These are phyloP conservation scores for Entamoeba histolytica DNA, from an alignment of 208 protist species.

Conservation along the genomic window DNA sequence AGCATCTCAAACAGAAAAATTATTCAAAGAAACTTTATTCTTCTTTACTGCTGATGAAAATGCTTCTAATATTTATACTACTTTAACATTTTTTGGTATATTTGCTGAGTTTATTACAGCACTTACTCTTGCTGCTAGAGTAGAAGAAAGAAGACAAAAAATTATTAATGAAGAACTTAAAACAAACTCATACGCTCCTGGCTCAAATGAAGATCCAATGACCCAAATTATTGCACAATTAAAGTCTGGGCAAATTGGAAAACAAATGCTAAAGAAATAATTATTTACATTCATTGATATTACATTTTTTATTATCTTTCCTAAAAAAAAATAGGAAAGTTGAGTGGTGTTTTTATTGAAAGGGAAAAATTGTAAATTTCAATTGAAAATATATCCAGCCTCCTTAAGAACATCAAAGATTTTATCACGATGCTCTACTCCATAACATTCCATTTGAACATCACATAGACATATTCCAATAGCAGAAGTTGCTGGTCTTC, in stretches of 20 bases:
- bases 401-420: neutral
- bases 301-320: no score
- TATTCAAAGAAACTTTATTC: neutral
- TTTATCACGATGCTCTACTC: neutral
- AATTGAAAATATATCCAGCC: neutral
- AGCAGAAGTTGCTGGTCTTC: neutral
- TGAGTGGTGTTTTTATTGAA: no score
- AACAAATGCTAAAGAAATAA: neutral
- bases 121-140: neutral
- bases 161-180: neutral
- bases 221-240: neutral
- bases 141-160: neutral
- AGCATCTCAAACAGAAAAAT: neutral
- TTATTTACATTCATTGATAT: neutral
- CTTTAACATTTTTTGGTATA: neutral
- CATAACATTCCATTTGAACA: neutral
- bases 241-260: neutral
- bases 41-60: neutral
- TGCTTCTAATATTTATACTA: neutral
- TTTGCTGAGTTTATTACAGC: neutral
- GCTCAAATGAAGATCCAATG: neutral
- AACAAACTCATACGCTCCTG: neutral
- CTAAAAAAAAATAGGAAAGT: no score
- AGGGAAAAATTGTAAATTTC: no score
- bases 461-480: neutral